These are phyloP conservation scores for Pleochaeta shiraiana DNA, from an alignment of 2,329 filamentous ascomycete genomes.

Conservation along the genomic window DNA sequence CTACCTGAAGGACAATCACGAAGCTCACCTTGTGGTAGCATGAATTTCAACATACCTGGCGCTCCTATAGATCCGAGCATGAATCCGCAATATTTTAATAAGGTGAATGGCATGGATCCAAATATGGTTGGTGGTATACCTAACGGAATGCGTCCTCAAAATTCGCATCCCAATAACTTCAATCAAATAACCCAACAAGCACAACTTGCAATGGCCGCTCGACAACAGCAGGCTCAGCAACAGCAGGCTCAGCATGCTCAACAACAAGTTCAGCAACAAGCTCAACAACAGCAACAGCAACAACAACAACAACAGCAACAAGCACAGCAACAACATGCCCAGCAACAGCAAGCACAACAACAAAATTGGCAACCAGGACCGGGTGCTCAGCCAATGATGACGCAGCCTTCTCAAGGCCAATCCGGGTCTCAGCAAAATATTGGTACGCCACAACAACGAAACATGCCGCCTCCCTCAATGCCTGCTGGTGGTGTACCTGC, in stretches of 20 bases:
- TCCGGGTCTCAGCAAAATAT: conserved; percentile 18
- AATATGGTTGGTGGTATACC: conserved; percentile 39
- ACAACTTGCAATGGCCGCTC: conserved; percentile 27
- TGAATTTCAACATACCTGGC: conserved; percentile 34
- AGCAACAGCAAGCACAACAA: conserved; percentile 5
- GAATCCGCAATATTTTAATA: conserved; percentile 37
- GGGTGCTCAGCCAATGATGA: conserved; percentile 24
- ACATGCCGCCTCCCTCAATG: conserved; percentile 45
- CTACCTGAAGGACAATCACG: conserved; percentile 48
- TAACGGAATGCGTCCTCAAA: conserved; percentile 43
- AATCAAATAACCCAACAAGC: conserved; percentile 25
- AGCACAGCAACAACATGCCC: background rate
- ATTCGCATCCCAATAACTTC: conserved; percentile 37
- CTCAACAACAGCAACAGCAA: conserved; percentile 21
- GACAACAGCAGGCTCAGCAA: conserved; percentile 22
- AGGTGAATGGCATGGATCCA: conserved; percentile 27
- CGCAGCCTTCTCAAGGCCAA: conserved; percentile 21
- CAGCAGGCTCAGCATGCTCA: background rate
- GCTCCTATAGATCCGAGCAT: conserved; percentile 40
- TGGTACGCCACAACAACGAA: conserved; percentile 49
- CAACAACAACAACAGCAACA: conserved; percentile 22
- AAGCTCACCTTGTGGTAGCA: conserved; percentile 39
- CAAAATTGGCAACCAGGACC: conserved; percentile 17
- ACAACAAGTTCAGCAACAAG: conserved; percentile 21
- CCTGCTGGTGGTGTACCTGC: conserved; percentile 26